Evolutionary conservation across 148 eudicot genomes (phyloP), one percentile per base, ranked within the genome.

Genomic region (Agrostemma githago): DNA sequence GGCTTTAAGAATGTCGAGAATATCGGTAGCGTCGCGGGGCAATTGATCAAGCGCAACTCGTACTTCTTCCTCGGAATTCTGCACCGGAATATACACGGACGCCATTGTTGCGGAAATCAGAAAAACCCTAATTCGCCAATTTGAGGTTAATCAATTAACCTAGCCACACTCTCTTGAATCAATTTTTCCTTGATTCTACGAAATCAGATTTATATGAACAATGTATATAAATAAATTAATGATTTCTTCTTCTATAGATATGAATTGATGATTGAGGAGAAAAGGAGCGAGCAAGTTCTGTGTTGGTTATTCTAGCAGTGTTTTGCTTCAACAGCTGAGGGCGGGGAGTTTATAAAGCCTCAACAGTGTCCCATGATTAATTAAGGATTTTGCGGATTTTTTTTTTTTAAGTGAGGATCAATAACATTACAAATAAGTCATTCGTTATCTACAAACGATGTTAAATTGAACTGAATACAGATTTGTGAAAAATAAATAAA

Each of bases 1-100:
- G 66, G 97, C 99, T 82, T 92, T 92, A 63, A 96, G 94, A 69
- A 96, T 96, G 78, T 96, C 99, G 63, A 96, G 92, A 66, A 92
- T 92, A 62, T 96, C 99, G n/a, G 94, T 85, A 58, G 96, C 96
- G 64, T 96, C 97, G 15, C 88, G 83, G 4, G 99, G 99, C 8
- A 96, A 84, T 71, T 90, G 97, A 79, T 95, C 96, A 71, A 95
- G 79, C 54, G 87, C 80, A 2, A 92, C 96, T 71, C 94, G 78
- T 2, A 95, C 99, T 78, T 90, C 97, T 83, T 95, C 97, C 67
- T 89, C 93, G 37, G 98, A 88, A 72, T 90, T 87, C 69, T 92
- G 97, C 67, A 95, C 96, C 51, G 96, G 96, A 70, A 95, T 92
- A 62, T 92, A 95, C 48, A 95, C 92, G 74, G 80, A 82, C 77